Percentiles rank a stretch among this genome's conserved stretches.
These are phyloP conservation scores for Cystobasidium tubakii DNA, from an alignment of 768 basidiomycete species.

Conservation along the genomic window DNA sequence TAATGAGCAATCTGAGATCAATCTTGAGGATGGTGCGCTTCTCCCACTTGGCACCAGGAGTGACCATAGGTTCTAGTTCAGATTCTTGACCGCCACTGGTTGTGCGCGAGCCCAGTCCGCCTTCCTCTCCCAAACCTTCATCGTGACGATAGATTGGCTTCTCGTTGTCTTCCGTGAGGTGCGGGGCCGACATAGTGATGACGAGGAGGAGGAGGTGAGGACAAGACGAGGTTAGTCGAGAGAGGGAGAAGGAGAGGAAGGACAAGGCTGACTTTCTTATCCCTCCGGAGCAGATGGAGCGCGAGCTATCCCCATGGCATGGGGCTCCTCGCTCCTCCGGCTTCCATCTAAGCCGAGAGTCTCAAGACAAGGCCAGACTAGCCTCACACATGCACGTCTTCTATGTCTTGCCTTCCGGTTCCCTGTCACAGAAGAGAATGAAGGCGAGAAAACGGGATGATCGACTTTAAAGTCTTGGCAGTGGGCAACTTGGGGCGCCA, in stretches of 20 bases:
- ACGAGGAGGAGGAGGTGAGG: not conserved
- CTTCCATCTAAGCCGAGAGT: not conserved
- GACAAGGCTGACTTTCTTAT: not conserved
- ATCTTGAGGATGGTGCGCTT: conserved; percentile 6
- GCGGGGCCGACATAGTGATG: not conserved
- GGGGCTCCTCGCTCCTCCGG: not conserved
- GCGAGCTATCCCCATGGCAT: no score
- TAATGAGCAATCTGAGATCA: conserved; percentile 1
- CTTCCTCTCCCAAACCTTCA: not conserved
- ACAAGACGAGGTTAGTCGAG: not conserved
- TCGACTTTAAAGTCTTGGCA: not conserved
- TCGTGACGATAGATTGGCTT: not conserved
- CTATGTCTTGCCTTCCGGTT: no score
- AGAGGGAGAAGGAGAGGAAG: not conserved
- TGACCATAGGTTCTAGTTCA: not conserved
- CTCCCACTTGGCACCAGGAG: conserved; percentile 1
- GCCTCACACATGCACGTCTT: no score
- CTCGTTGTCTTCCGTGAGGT: conserved; percentile 4
- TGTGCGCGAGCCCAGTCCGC: not conserved
- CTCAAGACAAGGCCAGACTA: no score
- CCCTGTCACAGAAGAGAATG: no score
- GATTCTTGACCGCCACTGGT: not conserved
- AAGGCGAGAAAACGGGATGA: no score
- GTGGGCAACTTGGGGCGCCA: not conserved
- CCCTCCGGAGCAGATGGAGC: no score